These are phyloP conservation scores for Aspergillus leporis DNA, from an alignment of 495 filamentous ascomycete species.

Conservation along the genomic window DNA sequence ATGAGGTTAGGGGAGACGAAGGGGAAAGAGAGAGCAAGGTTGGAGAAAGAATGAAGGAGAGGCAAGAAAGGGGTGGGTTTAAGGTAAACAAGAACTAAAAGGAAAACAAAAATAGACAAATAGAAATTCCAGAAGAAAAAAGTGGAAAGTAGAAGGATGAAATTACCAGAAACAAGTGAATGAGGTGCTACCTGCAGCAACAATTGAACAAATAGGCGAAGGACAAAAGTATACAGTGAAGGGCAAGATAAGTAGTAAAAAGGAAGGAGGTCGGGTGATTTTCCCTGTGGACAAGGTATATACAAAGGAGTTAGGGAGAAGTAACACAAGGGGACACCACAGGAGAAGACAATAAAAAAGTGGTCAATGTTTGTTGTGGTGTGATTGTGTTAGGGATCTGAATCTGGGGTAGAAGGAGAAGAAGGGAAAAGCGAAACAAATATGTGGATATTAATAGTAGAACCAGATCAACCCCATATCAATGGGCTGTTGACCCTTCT, in stretches of 20 bases:
- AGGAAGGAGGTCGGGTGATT: background rate
- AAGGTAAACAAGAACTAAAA: background rate
- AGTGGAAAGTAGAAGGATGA: background rate
- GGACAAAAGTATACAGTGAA: conserved; percentile 7
- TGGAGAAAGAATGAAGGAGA: conserved; percentile 7
- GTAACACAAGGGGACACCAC: background rate
- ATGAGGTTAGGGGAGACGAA: background rate
- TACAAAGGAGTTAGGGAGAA: conserved; percentile 9
- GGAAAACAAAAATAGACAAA: conserved; percentile 5
- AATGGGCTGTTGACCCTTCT: background rate
- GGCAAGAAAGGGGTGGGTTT: conserved; percentile 3
- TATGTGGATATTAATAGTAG: background rate
- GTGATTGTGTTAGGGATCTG: background rate
- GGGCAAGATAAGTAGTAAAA: conserved; percentile 2
- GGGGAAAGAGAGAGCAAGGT: conserved; percentile 6
- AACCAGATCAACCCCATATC: background rate
- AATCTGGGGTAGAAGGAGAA: conserved; percentile 4
- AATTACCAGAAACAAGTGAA: background rate
- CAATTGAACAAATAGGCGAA: conserved; percentile 12
- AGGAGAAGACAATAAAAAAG: background rate
- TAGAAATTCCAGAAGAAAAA: conserved; percentile 3
- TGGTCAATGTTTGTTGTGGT: conserved; percentile 10
- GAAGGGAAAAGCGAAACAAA: conserved; percentile 5
- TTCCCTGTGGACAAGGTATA: background rate
- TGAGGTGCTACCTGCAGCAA: conserved; percentile 6